Base-by-base conservation (phyloP, 306 rosid species). In the Alnus glutinosa region DNA sequence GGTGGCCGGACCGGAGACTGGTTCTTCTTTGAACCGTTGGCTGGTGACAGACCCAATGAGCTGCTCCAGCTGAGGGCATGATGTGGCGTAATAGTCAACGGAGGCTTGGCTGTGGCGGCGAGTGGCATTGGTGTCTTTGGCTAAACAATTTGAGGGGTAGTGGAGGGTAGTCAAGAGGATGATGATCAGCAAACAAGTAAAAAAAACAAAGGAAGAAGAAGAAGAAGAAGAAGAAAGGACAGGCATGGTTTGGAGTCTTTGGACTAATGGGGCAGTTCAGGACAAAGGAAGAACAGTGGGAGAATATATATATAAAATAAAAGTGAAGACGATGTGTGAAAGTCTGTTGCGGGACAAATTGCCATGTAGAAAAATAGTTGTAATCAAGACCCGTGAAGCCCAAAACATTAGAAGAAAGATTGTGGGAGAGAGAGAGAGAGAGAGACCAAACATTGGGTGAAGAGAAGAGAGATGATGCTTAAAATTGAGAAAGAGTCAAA, bases 1-100 rank as follows among this genome's bases (percentile, higher is more conserved):
- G 75, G 97, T 94, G 67, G 98, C 98, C 9, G 98, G 98, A 3
- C 81, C 97, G 18, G 98, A 88, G 77, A 88, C 90, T 0, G 98
- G 98, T 51, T 92, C 81, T 68, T 86, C 86, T 88, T 88, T 91
- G 97, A 90, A 94, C 81, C 87, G 94, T 75, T 87, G 97, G 59
- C 90, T 52, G 15, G 97, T 92, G 79, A 94, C 77, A 32, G 93
- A 91, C 9, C 85, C 89, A 69, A 94, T 80, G 14, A 94, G 85
- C 16, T 87, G 87, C 73, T 94, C 98, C 9, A 94, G 16, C 30
- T 89, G 92, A 3, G 98, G 97, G 75, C 98, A 94, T 2, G 93
- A 81, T 84, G 86, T 94, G 48, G 87, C 80, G n/a, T 94, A 94
- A 87, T 89, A 91, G 63, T 80, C 89, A 8, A 80, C 84, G 1